Evolutionary conservation across 1,284 basidiomycete genomes (phyloP).

Genomic region (Ustilago cynodontis): DNA sequence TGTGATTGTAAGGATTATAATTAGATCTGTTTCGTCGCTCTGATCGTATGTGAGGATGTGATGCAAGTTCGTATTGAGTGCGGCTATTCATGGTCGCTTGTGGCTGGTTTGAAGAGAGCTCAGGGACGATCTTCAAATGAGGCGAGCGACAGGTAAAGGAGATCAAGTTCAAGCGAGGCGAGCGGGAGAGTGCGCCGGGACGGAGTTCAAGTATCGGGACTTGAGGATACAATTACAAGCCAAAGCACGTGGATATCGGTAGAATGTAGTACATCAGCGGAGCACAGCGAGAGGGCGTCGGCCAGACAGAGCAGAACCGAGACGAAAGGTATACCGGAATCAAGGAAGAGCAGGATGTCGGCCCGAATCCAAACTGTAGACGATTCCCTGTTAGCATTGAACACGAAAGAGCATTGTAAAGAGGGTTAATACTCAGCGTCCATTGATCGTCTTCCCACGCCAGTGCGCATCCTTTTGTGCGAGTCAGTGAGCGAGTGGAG

Average conservation of each 20-base stretch:
- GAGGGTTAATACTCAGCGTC: background rate
- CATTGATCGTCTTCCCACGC: background rate
- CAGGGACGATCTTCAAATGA: too few relatives aligned
- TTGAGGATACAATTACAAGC: slow-evolving; percentile 3
- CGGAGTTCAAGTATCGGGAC: background rate
- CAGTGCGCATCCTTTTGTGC: background rate
- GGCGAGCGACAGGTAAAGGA: too few relatives aligned
- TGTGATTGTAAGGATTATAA: too few relatives aligned
- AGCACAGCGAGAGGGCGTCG: background rate
- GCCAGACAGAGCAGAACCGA: background rate
- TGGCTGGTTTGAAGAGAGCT: too few relatives aligned
- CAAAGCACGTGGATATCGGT: background rate
- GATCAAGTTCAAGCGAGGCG: too few relatives aligned
- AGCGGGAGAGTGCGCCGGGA: background rate
- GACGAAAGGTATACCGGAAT: background rate
- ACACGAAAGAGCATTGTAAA: background rate
- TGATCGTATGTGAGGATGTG: too few relatives aligned
- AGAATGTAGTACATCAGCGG: background rate
- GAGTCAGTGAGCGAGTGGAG: background rate
- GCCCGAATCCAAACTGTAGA: slow-evolving; percentile 61
- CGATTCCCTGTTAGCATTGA: slow-evolving; percentile 53
- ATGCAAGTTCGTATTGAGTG: too few relatives aligned
- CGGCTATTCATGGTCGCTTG: too few relatives aligned
- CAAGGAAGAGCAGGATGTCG: slow-evolving; percentile 55
- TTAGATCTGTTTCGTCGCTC: too few relatives aligned